Conservation (phyloP, 352 stramenopile species). For the Discostella stelligera region DNA sequence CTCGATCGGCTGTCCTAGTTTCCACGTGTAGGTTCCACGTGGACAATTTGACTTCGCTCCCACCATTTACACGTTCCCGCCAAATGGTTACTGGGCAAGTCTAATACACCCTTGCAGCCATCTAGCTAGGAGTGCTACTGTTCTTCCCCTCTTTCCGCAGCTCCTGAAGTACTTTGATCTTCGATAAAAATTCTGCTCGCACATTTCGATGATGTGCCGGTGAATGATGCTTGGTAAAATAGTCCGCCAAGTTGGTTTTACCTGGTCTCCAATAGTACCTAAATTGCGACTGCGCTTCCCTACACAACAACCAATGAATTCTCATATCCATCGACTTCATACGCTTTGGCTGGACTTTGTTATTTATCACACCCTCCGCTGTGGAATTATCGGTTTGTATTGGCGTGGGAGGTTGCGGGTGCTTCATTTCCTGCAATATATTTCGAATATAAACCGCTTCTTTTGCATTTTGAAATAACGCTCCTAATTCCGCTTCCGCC, state of each 20-base stretch:
- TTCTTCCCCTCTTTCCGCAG: too few relatives aligned
- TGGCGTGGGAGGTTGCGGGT: conserved; percentile 14
- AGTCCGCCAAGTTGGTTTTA: not conserved
- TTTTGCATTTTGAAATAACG: conserved; percentile 34
- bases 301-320: conserved; percentile 42
- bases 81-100: too few relatives aligned
- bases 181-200: too few relatives aligned
- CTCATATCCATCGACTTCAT: conserved; percentile 54
- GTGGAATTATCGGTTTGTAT: conserved; percentile 44
- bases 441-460: conserved; percentile 26
- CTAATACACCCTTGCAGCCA: too few relatives aligned
- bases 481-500: conserved; percentile 39
- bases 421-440: conserved; percentile 35
- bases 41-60: not conserved
- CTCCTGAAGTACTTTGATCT: too few relatives aligned
- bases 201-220: not conserved
- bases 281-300: conserved; percentile 2
- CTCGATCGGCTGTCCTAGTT: not conserved
- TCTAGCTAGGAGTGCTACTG: too few relatives aligned
- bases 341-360: conserved; percentile 41
- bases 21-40: not conserved
- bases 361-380: conserved; percentile 13
- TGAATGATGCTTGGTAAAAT: not conserved
- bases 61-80: too few relatives aligned
- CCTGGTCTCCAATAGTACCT: not conserved